Evolutionary conservation across 164 flowering plant species (phyloP).

Genomic region (Platanus orientalis): DNA sequence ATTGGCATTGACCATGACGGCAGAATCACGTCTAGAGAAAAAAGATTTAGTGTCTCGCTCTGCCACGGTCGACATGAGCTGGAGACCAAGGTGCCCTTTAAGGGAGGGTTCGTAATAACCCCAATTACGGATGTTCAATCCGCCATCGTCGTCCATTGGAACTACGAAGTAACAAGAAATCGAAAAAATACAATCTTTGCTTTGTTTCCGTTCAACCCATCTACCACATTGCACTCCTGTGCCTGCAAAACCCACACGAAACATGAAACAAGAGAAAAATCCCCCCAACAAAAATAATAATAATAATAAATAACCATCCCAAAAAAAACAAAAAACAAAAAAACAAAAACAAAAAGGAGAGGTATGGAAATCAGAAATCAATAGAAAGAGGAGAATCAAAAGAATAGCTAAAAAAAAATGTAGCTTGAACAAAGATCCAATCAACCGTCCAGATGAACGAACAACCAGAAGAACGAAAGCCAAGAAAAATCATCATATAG

Average conservation of each 20-base stretch:
- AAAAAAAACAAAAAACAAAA: too few species aligned
- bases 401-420: background rate
- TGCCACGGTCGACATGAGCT: slow-evolving; percentile 56
- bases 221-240: slow-evolving; percentile 1
- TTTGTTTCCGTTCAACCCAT: slow-evolving; percentile 15
- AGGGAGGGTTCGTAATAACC: slow-evolving; percentile 64
- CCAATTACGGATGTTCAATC: slow-evolving; percentile 72
- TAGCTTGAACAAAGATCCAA: background rate
- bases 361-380: background rate
- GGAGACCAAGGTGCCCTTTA: slow-evolving; percentile 59
- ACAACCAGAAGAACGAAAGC: background rate
- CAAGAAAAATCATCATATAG: background rate
- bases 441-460: background rate
- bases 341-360: background rate
- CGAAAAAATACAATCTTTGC: background rate
- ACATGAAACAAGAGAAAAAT: background rate
- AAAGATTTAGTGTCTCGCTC: slow-evolving; percentile 56
- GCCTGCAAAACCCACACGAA: slow-evolving; percentile 3
- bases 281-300: background rate
- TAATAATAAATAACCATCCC: too few species aligned
- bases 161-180: background rate
- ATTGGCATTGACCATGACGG: slow-evolving; percentile 36
- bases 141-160: slow-evolving; percentile 64
- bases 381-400: background rate
- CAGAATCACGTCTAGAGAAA: slow-evolving; percentile 46